Conservation (phyloP, 2,329 filamentous ascomycete genomes). For the Beauveria rudraprayagi region DNA sequence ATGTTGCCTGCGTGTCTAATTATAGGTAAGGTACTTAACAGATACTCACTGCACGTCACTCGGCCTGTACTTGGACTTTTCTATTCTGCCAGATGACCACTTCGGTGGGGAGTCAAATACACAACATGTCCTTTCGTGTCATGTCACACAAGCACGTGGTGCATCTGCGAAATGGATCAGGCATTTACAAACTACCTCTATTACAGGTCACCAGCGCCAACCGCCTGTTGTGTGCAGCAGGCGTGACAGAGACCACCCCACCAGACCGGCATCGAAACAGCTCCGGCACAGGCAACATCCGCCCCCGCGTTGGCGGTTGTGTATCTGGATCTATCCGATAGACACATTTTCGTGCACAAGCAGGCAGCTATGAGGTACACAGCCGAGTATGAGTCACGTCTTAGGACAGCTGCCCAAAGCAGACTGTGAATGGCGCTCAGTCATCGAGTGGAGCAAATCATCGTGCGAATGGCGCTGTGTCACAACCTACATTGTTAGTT, state of each 20-base stretch:
- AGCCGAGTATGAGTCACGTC: background rate
- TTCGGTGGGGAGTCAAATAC: background rate
- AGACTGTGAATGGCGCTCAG: background rate
- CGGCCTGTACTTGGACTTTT: background rate
- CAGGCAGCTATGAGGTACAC: background rate
- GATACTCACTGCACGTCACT: background rate
- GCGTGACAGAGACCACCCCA: background rate
- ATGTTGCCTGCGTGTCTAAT: background rate
- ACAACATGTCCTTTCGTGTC: background rate
- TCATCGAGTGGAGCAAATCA: background rate
- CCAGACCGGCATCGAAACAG: background rate
- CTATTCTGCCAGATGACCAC: background rate
- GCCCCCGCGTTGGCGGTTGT: background rate
- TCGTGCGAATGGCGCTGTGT: background rate
- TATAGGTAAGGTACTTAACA: background rate
- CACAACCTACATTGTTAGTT: background rate
- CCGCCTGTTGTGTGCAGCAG: background rate
- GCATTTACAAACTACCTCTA: background rate
- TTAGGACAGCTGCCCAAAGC: background rate
- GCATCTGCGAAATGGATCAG: background rate
- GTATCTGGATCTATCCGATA: background rate
- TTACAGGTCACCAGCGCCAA: background rate
- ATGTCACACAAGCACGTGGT: background rate
- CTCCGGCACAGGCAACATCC: background rate
- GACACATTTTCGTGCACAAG: background rate